Evolutionary conservation across 768 basidiomycete species (phyloP), one percentile per base, ranked within the genome.

Genomic region (Lepiota venenata): DNA sequence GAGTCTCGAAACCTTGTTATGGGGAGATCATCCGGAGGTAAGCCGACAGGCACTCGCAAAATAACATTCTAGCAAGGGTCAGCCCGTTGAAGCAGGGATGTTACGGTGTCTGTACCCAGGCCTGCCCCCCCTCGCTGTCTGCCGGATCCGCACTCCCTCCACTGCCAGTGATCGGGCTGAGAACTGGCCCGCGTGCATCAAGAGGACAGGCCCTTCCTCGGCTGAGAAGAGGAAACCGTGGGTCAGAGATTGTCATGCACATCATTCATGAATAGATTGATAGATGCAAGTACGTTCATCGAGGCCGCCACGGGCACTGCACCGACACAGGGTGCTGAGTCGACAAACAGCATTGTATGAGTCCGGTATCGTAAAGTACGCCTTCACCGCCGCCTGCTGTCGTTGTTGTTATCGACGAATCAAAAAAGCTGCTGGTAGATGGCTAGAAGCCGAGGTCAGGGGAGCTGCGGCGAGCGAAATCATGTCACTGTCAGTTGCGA

Each of bases 161-260:
- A 61, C 61, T 56, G 49, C 48, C 32, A 9, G 47, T 66, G 67
- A 69, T 69, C 67, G 66, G 66, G 64, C 64, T 64, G 64, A 61
- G 51, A 52, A 52, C 63, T 58, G 54, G 52, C 35, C 60, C 62
- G 54, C 55, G 56, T 57, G 58, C 56, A 61, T 50, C 49, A 57
- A 54, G 61, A 66, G 55, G 56, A 54, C 41, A 63, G 57, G 25
- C 50, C 27, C 8, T 39, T 15, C 11, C 48, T 16, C 41, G 41
- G 50, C 2, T 37, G 42, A 52, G 56, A 61, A 63, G 64, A 35
- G 35, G 57, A 61, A 65, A 61, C 62, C 61, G 64, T 63, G 61
- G 53, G 60, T 25, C 48, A 40, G 40, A 27, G 48, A 39, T n/a
- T 21, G 29, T 46, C 11, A 29, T 15, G 25, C 7, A n/a, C 16